Conservation (phyloP, 768 basidiomycete genomes). For the Suillus subluteus region DNA sequence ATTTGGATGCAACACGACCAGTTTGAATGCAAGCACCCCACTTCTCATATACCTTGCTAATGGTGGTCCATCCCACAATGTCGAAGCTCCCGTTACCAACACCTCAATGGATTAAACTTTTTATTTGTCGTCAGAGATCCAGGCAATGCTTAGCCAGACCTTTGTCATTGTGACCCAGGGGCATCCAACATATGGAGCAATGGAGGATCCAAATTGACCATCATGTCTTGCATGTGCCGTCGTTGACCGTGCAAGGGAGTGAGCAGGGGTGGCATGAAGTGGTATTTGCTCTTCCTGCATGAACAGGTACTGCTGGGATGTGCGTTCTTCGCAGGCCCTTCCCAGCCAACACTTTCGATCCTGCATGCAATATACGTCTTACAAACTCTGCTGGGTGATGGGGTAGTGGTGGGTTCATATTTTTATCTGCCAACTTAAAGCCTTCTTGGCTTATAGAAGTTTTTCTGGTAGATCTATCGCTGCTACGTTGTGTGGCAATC, state of each 20-base stretch:
- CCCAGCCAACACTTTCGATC: not conserved
- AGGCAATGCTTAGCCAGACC: conserved; percentile 50
- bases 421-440: not conserved
- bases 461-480: not conserved
- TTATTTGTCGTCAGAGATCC: conserved; percentile 41
- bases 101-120: conserved; percentile 41
- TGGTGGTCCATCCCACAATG: conserved; percentile 47
- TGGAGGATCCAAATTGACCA: conserved; percentile 46
- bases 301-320: conserved; percentile 36
- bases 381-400: not conserved
- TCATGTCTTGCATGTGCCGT: conserved; percentile 57
- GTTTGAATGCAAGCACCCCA: conserved; percentile 39
- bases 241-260: conserved; percentile 46
- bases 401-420: not conserved
- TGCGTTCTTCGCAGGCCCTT: not conserved
- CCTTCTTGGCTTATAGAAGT: not conserved
- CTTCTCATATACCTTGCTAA: conserved; percentile 64
- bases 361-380: not conserved
- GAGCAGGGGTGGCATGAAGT: conserved; percentile 27
- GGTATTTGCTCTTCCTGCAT: conserved; percentile 38
- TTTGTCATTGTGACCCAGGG: conserved; percentile 49
- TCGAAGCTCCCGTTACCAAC: conserved; percentile 45
- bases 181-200: conserved; percentile 28
- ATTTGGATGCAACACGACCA: conserved; percentile 45
- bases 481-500: not conserved